These are phyloP conservation scores for Schizophyllum amplum DNA, from an alignment of 1,284 basidiomycete species.

Conservation along the genomic window DNA sequence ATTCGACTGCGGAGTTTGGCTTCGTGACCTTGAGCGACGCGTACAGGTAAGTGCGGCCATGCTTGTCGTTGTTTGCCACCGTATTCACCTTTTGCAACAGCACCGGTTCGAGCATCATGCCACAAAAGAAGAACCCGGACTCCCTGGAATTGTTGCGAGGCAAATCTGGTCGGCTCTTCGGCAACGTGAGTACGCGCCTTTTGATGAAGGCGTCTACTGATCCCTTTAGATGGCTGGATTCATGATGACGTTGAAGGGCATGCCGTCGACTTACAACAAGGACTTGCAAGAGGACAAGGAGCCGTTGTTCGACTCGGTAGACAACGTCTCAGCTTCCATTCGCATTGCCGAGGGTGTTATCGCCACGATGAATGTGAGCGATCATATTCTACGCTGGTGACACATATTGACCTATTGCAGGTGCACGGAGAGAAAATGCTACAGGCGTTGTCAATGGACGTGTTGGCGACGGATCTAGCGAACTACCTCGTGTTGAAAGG, in stretches of 20 bases:
- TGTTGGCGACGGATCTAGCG: constrained; percentile 94
- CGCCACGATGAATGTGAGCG: constrained; percentile 75
- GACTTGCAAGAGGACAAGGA: constrained; percentile 99
- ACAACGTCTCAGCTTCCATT: constrained; percentile 85
- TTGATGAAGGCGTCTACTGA: constrained; percentile 5
- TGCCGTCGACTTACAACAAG: constrained; percentile 99
- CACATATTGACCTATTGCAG: constrained; percentile 32
- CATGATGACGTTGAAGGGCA: constrained; percentile 94
- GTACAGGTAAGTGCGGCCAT: constrained; percentile 61
- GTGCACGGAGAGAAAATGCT: constrained; percentile 89
- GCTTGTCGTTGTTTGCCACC: constrained; percentile 3
- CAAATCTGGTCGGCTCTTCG: constrained; percentile 92
- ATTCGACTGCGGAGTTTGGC: constrained; percentile 95
- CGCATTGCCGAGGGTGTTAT: constrained; percentile 94
- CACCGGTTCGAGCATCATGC: constrained; percentile 99
- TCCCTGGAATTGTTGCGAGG: constrained; percentile 92
- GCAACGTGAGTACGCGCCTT: constrained; percentile 52
- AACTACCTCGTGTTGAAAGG: constrained; percentile 98
- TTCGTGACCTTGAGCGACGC: constrained; percentile 94
- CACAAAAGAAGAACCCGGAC: constrained; percentile 99
- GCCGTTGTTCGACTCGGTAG: constrained; percentile 90
- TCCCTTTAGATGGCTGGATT: constrained; percentile 86
- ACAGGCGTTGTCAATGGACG: constrained; percentile 88
- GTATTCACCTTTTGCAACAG: constrained; percentile 29
- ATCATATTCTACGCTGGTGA: constrained; percentile 19